These are phyloP conservation scores for Psilocybe cubensis DNA, from an alignment of 768 basidiomycete species.

Conservation along the genomic window DNA sequence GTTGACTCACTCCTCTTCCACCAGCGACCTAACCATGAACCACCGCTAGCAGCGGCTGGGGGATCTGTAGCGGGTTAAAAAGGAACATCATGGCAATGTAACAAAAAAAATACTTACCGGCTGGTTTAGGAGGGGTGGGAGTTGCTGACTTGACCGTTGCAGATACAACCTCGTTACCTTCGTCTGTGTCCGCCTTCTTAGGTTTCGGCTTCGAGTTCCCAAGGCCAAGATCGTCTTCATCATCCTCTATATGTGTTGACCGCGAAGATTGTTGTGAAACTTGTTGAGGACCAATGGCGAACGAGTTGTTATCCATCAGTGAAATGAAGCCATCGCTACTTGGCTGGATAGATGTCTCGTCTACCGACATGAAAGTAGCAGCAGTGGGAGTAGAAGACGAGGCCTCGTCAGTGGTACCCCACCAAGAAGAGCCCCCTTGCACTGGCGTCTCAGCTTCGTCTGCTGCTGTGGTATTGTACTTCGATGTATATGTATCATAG, in stretches of 20 bases:
- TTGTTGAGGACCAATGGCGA: conserved; percentile 37
- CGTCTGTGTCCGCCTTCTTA: conserved; percentile 33
- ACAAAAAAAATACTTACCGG: conserved; percentile 15
- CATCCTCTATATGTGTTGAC: conserved; percentile 40
- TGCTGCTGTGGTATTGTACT: conserved; percentile 22
- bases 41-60: conserved; percentile 26
- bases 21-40: conserved; percentile 83
- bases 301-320: conserved; percentile 69
- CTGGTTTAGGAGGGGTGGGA: conserved; percentile 21
- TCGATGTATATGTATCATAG: conserved; percentile 11
- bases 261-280: conserved; percentile 17
- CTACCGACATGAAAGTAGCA: conserved; percentile 62
- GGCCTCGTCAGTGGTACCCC: conserved; percentile 47
- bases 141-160: conserved; percentile 8
- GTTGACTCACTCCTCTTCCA: conserved; percentile 69
- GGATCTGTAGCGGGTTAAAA: conserved; percentile 9
- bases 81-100: background rate
- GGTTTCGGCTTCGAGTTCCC: conserved; percentile 66
- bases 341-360: conserved; percentile 41
- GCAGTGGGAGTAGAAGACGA: conserved; percentile 65
- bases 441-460: conserved; percentile 31
- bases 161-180: conserved; percentile 19
- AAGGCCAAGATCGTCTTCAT: conserved; percentile 86
- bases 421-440: conserved; percentile 61
- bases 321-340: conserved; percentile 76